Evolutionary conservation across 805 yeast species (phyloP).

Genomic region (Phaffomyces thermotolerans): DNA sequence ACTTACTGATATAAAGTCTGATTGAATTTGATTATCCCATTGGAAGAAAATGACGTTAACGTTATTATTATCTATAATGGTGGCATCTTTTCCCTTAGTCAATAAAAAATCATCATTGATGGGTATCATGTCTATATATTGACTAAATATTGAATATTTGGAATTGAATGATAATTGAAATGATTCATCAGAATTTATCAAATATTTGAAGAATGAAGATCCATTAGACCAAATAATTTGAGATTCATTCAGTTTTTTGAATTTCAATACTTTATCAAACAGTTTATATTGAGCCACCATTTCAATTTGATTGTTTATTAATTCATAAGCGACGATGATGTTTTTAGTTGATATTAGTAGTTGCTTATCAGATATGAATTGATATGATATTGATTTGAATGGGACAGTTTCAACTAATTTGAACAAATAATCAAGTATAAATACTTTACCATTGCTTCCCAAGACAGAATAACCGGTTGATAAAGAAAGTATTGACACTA

Average conservation of each 20-base stretch:
- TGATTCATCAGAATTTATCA: neutral
- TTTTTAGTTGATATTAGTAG: conserved; percentile 14
- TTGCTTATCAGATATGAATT: neutral
- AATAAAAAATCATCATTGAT: neutral
- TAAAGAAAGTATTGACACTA: neutral
- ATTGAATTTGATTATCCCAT: conserved; percentile 7
- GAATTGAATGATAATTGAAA: neutral
- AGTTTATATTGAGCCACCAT: conserved; percentile 21
- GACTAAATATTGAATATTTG: conserved; percentile 4
- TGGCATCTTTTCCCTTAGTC: conserved; percentile 6
- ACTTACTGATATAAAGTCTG: neutral
- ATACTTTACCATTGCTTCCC: conserved; percentile 1
- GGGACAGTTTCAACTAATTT: conserved; percentile 1
- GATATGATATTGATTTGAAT: conserved; percentile 2
- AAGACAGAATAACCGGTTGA: neutral
- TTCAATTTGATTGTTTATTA: conserved; percentile 19
- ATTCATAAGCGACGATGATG: conserved; percentile 10
- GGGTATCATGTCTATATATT: neutral
- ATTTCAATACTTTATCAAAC: conserved; percentile 20
- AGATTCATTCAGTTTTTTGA: conserved; percentile 15
- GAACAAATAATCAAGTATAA: conserved; percentile 1
- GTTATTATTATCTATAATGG: neutral
- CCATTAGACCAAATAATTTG: conserved; percentile 6
- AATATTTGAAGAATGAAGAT: neutral
- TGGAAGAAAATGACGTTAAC: neutral